phyloP scores from a whole-genome alignment of 78 protist genomes.

The Paratrimastix pyriformis region DNA sequence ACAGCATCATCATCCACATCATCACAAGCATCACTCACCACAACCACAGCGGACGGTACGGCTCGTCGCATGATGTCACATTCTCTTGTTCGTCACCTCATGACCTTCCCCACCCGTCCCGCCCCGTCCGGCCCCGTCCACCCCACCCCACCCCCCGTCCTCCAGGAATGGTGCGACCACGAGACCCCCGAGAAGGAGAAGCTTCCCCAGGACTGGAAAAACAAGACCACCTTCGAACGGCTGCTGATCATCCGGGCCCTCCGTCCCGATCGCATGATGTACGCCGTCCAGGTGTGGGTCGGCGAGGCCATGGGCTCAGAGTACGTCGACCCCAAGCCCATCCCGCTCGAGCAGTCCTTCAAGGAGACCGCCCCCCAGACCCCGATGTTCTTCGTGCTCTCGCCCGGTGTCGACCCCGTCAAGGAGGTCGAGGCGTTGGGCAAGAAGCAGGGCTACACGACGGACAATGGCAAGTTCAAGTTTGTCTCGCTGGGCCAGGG shows the following conservation, averaged over 20 bases:
- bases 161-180: constrained; percentile 52
- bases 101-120: too few relatives aligned
- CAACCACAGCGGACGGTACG: too few relatives aligned
- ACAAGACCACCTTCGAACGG: constrained; percentile 39
- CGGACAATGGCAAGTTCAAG: constrained; percentile 26
- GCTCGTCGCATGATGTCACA: too few relatives aligned
- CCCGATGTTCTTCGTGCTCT: constrained; percentile 74
- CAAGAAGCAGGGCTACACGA: constrained; percentile 17
- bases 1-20: too few relatives aligned
- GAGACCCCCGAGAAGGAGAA: constrained; percentile 61
- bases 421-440: constrained; percentile 55
- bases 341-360: constrained; percentile 22
- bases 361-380: constrained; percentile 32
- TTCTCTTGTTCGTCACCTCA: too few relatives aligned
- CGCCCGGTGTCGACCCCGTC: constrained; percentile 80
- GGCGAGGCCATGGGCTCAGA: constrained; percentile 27
- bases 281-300: constrained; percentile 49
- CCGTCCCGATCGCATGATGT: constrained; percentile 71
- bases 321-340: constrained; percentile 29
- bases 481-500: constrained; percentile 78
- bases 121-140: too few relatives aligned
- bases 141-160: too few relatives aligned
- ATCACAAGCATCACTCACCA: too few relatives aligned
- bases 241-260: constrained; percentile 60
- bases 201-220: constrained; percentile 74